These are phyloP conservation scores for Rhizopogon salebrosus DNA, from an alignment of 768 basidiomycete genomes.

Conservation along the genomic window DNA sequence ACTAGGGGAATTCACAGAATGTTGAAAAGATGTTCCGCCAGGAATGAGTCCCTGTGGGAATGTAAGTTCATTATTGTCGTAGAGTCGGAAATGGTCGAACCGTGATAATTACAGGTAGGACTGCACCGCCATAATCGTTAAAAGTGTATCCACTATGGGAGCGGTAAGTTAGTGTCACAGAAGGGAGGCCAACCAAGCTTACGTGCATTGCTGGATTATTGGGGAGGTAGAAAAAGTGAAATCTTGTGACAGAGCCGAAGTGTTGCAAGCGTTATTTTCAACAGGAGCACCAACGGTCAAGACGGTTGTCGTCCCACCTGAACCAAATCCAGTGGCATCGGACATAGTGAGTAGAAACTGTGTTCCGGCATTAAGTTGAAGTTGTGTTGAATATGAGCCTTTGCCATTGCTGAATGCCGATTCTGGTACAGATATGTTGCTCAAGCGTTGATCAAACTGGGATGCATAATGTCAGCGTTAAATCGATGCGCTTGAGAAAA, in stretches of 20 bases:
- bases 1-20: conserved; percentile 24
- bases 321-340: conserved; percentile 62
- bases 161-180: conserved; percentile 3
- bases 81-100: conserved; percentile 26
- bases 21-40: conserved; percentile 44
- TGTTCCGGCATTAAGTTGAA: conserved; percentile 36
- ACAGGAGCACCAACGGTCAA: conserved; percentile 43
- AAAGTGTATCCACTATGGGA: conserved; percentile 40
- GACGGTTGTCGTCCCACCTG: conserved; percentile 52
- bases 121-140: conserved; percentile 37
- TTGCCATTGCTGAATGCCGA: conserved; percentile 46
- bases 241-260: conserved; percentile 30
- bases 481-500: background rate
- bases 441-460: conserved; percentile 53
- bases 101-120: conserved; percentile 48
- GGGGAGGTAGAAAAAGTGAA: conserved; percentile 46
- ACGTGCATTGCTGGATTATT: conserved; percentile 61
- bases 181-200: conserved; percentile 10
- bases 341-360: conserved; percentile 61
- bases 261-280: conserved; percentile 42
- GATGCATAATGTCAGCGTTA: background rate
- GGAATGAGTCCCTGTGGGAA: conserved; percentile 54
- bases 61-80: background rate
- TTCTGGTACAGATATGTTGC: conserved; percentile 48
- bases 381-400: conserved; percentile 45